A percentile compares a stretch with the other conserved stretches of the same genome.
Conservation (phyloP, 495 filamentous ascomycete species). For the Podospora comata region DNA sequence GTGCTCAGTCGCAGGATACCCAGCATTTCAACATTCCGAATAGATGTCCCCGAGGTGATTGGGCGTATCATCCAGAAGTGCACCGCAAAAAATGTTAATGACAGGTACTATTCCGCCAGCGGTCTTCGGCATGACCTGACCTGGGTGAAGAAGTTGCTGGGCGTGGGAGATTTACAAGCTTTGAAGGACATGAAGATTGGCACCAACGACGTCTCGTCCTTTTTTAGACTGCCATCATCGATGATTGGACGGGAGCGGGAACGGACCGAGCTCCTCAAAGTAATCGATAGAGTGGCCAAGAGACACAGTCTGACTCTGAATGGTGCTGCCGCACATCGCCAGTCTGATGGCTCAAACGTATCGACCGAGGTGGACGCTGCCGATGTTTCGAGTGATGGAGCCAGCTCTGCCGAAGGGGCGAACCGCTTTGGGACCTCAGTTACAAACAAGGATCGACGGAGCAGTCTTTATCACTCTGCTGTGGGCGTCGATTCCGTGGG, state of each 20-base stretch:
- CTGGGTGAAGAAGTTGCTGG: constrained; percentile 65
- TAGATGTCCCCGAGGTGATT: constrained; percentile 77
- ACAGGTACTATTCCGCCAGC: constrained; percentile 79
- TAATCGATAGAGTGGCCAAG: constrained; percentile 68
- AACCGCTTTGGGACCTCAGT: constrained; percentile 37
- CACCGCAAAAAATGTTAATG: constrained; percentile 78
- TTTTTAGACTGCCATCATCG: constrained; percentile 74
- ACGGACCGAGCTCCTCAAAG: constrained; percentile 60
- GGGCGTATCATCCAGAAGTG: constrained; percentile 82
- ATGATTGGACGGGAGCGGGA: constrained; percentile 78
- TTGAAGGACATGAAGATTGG: constrained; percentile 69
- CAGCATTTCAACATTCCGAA: constrained; percentile 65
- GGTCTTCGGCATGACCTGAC: constrained; percentile 75
- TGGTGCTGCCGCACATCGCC: constrained; percentile 41
- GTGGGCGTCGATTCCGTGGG: constrained; percentile 29
- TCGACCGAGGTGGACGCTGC: constrained; percentile 57
- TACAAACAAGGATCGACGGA: constrained; percentile 48
- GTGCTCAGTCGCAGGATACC: constrained; percentile 74
- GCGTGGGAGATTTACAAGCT: constrained; percentile 66
- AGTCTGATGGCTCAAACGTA: constrained; percentile 53
- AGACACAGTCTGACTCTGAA: constrained; percentile 51
- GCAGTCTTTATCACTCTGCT: constrained; percentile 33
- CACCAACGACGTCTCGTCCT: constrained; percentile 75
- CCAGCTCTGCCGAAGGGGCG: constrained; percentile 46
- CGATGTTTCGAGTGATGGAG: constrained; percentile 49